These are phyloP conservation scores for Papiliotrema laurentii DNA, from an alignment of 1,284 basidiomycete species.

Conservation along the genomic window DNA sequence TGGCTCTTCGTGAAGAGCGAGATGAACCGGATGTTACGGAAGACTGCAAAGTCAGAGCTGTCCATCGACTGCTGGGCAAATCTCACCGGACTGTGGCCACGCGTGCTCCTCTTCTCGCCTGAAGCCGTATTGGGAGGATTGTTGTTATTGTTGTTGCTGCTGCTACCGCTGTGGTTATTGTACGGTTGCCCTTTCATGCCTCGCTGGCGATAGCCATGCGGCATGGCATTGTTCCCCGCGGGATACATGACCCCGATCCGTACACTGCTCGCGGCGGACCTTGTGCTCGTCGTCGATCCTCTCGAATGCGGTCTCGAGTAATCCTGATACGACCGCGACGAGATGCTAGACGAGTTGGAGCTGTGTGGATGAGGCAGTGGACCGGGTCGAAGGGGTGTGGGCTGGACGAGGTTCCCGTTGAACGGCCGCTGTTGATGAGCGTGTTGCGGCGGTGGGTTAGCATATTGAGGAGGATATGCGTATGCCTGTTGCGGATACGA, in stretches of 20 bases:
- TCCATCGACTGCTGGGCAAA: neutral
- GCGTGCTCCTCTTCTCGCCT: conserved; percentile 11
- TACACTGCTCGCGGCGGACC: conserved; percentile 39
- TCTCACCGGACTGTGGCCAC: conserved; percentile 44
- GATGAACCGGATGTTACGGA: conserved; percentile 38
- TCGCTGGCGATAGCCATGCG: conserved; percentile 34
- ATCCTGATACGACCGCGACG: conserved; percentile 40
- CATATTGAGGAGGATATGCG: conserved; percentile 2
- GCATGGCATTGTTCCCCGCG: conserved; percentile 9
- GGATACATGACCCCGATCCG: conserved; percentile 40
- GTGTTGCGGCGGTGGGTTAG: neutral
- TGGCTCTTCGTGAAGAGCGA: conserved; percentile 31
- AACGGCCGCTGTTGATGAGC: conserved; percentile 3
- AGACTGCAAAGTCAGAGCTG: conserved; percentile 10
- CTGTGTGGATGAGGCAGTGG: conserved; percentile 28
- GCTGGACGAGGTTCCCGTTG: conserved; percentile 23
- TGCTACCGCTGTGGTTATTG: no score
- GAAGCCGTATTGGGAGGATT: conserved; percentile 17
- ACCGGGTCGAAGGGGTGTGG: conserved; percentile 32
- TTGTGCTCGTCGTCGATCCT: conserved; percentile 41
- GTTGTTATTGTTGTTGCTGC: no score
- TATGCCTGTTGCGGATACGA: no score
- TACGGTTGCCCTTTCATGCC: conserved; percentile 31
- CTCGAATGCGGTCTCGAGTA: conserved; percentile 41
- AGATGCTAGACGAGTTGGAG: conserved; percentile 40